phyloP scores from a whole-genome alignment of 345 rosid genomes.

The Hibiscus syriacus region DNA sequence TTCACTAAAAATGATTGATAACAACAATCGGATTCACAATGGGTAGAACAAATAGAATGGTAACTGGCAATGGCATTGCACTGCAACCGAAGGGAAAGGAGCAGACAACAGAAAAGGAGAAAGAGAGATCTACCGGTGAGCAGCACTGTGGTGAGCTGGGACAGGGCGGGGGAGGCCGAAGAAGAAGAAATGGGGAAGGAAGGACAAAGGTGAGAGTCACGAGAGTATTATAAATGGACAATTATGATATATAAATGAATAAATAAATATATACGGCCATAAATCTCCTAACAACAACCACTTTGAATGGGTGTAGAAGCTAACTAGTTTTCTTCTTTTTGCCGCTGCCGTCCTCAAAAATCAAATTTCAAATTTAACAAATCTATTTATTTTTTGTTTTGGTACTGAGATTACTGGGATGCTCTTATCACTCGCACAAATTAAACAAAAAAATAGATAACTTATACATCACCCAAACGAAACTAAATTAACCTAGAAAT shows the following conservation, averaged over 20 bases:
- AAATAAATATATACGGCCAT: background rate
- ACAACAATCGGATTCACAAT: background rate
- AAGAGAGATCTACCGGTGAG: slow-evolving; percentile 18
- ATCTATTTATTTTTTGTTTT: too few species aligned
- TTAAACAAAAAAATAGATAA: too few species aligned
- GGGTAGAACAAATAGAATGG: background rate
- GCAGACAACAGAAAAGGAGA: background rate
- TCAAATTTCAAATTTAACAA: background rate
- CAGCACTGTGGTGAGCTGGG: background rate
- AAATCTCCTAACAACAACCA: background rate
- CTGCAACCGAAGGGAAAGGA: background rate
- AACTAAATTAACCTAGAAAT: too few species aligned
- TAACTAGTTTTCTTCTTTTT: too few species aligned
- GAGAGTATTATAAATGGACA: slow-evolving; percentile 24
- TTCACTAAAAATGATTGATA: too few species aligned
- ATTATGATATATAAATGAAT: background rate
- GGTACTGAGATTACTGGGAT: too few species aligned
- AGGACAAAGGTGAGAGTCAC: slow-evolving; percentile 22
- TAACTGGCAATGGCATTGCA: background rate
- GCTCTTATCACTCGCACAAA: too few species aligned
- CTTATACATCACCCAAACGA: too few species aligned
- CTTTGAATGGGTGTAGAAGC: background rate
- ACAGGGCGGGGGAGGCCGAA: background rate
- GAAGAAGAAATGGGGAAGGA: background rate
- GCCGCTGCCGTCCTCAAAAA: background rate